Base-by-base conservation (phyloP, 1,284 basidiomycete species). In the Cryptococcus depauperatus region DNA sequence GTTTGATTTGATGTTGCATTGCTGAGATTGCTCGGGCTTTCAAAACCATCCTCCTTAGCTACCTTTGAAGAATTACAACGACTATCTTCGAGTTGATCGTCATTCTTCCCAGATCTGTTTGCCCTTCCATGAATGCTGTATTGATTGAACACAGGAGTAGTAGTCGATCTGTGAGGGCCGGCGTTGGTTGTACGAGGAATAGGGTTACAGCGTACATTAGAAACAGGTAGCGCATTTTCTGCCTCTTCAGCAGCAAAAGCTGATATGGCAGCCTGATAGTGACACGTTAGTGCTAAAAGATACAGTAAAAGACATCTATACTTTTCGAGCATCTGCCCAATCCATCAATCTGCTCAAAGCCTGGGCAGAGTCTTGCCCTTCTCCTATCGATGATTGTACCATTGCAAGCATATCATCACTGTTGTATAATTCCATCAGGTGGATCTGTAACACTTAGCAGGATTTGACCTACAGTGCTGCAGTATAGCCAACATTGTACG, bases 251-350 rank as follows among this genome's bases (percentile, higher is more conserved):
- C 57, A 4, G 62, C 66, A 41, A 66, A 66, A 5, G 62, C 61
- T 1, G 55, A 59, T 51, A 67, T 67, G 2, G 66, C 64, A 18
- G 61, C 53, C 65, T 67, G 46, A 1, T 11, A 11, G 32, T 9
- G 14, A 18, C 14, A 26, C 28, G 28, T 25, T 18, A 30, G 26
- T 28, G n/a, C 3, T n/a, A 8, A 8, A 13, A 4, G 26, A 29
- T 29, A 25, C n/a, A 47, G 34, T 11, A 22, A 21, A 33, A 13
- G 13, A 10, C 7, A 13, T 35, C 51, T 63, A 29, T 28, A 70
- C 69, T 57, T 71, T 65, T 39, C 71, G 49, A 2, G 70, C 70
- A 48, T 73, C 71, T 10, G 64, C 63, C 71, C 71, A 73, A 43
- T 73, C 71, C 69, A 73, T 71, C 35, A 71, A 51, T 9, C 71